phyloP scores from a whole-genome alignment of 257 asterid species.

The Cinchona pubescens region DNA sequence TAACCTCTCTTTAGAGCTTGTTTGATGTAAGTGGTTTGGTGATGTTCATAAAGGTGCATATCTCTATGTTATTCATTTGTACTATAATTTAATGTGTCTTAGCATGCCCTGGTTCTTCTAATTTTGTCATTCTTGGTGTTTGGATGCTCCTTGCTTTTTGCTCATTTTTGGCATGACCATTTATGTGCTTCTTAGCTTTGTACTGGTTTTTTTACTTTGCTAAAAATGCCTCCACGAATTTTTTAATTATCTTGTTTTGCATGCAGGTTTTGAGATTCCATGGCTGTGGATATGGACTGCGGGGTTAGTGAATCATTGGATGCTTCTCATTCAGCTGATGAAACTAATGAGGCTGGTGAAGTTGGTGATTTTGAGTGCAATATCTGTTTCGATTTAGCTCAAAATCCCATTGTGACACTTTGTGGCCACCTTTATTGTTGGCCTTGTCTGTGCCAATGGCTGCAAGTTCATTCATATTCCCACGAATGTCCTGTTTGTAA shows the following conservation, averaged over 20 bases:
- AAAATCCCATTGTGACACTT: constrained; percentile 81
- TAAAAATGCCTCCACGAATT: neutral
- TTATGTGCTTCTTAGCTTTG: neutral
- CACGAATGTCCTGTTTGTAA: constrained; percentile 94
- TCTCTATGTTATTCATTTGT: neutral
- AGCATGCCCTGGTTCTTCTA: neutral
- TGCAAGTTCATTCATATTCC: constrained; percentile 68
- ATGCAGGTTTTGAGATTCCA: constrained; percentile 24
- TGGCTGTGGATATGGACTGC: constrained; percentile 49
- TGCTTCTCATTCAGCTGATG: constrained; percentile 39
- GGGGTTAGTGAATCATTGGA: constrained; percentile 33
- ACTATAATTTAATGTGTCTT: neutral
- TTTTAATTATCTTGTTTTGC: neutral
- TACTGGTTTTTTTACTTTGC: neutral
- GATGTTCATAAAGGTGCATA: neutral
- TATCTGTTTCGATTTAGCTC: constrained; percentile 88
- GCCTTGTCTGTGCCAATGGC: constrained; percentile 95
- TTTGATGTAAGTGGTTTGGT: neutral
- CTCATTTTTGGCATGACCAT: neutral
- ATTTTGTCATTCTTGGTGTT: neutral
- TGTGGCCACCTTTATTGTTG: constrained; percentile 98
- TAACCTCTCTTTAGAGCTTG: too few species aligned
- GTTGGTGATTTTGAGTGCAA: constrained; percentile 77
- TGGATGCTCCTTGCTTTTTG: neutral
- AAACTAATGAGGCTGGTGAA: constrained; percentile 45